Evolutionary conservation across 805 yeast genomes (phyloP).

Genomic region (Starmerella apis): DNA sequence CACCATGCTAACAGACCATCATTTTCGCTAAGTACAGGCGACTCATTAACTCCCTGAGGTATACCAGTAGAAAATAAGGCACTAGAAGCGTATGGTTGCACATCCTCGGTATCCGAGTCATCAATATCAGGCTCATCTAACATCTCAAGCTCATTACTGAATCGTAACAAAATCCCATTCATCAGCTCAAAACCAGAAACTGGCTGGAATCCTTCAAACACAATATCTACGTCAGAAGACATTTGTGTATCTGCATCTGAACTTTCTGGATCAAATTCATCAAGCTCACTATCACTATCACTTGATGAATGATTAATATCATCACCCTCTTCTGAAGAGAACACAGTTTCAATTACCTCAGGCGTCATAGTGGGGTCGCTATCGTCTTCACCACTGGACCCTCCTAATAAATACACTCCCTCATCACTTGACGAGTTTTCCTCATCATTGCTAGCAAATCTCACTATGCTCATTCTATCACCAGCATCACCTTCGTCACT

Average conservation of each 20-base stretch:
- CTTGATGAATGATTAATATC: conserved; percentile 49
- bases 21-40: not conserved
- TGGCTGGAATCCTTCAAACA: not conserved
- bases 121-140: not conserved
- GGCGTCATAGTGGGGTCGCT: not conserved
- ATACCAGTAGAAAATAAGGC: not conserved
- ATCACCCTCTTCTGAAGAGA: conserved; percentile 45
- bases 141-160: not conserved
- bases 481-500: conserved; percentile 21
- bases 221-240: conserved; percentile 1
- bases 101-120: not conserved
- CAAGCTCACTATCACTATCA: conserved; percentile 46
- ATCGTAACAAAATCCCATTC: not conserved
- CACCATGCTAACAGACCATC: not conserved
- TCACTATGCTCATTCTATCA: conserved; percentile 21
- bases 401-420: conserved; percentile 12
- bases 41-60: not conserved
- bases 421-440: conserved; percentile 24
- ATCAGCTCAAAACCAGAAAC: not conserved
- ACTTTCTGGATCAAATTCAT: conserved; percentile 37
- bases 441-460: conserved; percentile 1
- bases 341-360: not conserved
- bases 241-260: conserved; percentile 20
- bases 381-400: not conserved
- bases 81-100: not conserved